Base-by-base conservation (phyloP, 176 grass and related monocot species). In the Raddia guianensis region DNA sequence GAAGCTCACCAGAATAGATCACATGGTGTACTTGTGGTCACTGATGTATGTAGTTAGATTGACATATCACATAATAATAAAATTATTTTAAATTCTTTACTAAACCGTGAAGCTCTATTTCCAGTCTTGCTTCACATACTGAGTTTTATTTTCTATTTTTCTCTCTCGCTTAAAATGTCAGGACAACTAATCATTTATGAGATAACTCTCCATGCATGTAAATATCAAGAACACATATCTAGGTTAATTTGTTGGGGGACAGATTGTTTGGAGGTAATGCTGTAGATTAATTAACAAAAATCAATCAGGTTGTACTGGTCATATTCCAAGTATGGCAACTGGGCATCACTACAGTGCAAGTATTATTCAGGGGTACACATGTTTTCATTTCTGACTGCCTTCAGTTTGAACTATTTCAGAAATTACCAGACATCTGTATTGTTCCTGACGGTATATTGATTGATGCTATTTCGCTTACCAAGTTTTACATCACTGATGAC, bases 401-500 rank as follows among this genome's bases (percentile, higher is more conserved):
- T 40, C 37, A 40, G 0, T 40, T 77, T 55, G 9, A 37, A 62
- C 66, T 35, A 37, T 82, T 82, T 50, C 71, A 89, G 71, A 91
- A 90, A 85, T 82, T 91, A 79, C 66, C 70, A 35, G 84, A 89
- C 21, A n/a, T 91, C 7, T 85, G 83, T 10, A 65, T 57, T 45
- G 55, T 74, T 66, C 60, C 67, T 54, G 81, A 80, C 80, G 86
- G 56, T 80, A 94, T 84, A 82, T 84, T 76, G 81, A 87, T 78
- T 66, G 82, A 84, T 71, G 90, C 75, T 46, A 95, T 84, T n/a
- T 55, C 90, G 73, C 79, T 90, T 34, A 87, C 82, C 9, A 90
- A 85, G 49, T 92, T 90, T 64, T 79, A 75, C 32, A 88, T 74
- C 14, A 82, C 81, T 66, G 82, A 90, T 75, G 79, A 90, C 50